Evolutionary conservation across 495 filamentous ascomycete species (phyloP), one percentile per base, ranked within the genome.

Genomic region (Schizothecium vesticola): DNA sequence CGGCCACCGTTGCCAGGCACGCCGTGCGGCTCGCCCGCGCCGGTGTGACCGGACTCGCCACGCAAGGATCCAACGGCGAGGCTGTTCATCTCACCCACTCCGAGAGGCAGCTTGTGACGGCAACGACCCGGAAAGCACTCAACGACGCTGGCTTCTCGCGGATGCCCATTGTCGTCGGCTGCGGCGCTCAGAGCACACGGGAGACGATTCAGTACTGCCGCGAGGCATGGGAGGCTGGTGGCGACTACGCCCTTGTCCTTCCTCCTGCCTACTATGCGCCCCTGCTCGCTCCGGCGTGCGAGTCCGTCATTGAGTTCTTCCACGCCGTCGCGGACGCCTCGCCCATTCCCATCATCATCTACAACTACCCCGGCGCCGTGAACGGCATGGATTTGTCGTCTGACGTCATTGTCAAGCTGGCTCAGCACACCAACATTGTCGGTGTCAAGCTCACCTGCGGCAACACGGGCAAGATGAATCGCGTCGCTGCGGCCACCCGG

Each of bases 371-470:
- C 29, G 92, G 87, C 21, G 94, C 91, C 3, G 91, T 90, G 33
- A 82, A 86, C 13, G 93, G 94, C 13, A 80, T 95, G 64, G 93
- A 97, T 74, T 88, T 97, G 59, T 88, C 85, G 64, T 95, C 92
- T 0, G 92, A 96, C 73, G 83, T 88, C 68, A 91, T 97, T 76
- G 82, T 90, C 62, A 78, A 87, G 63, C 85, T 97, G 19, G 78
- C 93, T 3, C 77, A 87, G 70, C 92, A 97, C 76, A 85, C 89
- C 71, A 97, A 97, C 74, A 94, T 97, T 72, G 88, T 92, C 64
- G 93, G 93, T 61, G 90, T 90, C 75, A 97, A 97, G 82, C 84
- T 97, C 63, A 97, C 93, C 5, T 97, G 93, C 77, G 93, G 92
- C 60, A 96, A 97, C 79, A 97, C 94, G 21, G 93, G 93, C 64